Percentiles rank a stretch among this genome's conserved stretches.
Evolutionary conservation across 1,284 basidiomycete species (phyloP).

Genomic region (Fomitopsis palustris): DNA sequence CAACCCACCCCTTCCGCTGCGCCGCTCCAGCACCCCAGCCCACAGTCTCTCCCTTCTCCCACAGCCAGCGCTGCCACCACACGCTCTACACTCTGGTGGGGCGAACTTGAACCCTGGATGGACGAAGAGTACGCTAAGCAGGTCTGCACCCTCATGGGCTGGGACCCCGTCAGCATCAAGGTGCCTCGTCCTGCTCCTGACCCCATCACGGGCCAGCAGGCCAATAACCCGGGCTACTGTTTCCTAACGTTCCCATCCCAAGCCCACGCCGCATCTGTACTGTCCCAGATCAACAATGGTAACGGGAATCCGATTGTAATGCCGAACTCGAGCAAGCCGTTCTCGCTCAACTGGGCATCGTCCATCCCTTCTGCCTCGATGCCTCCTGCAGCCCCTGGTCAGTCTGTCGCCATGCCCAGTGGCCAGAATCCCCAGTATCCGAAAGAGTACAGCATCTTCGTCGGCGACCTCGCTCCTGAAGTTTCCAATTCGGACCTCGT

Average conservation of each 20-base stretch:
- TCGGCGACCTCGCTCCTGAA: conserved; percentile 86
- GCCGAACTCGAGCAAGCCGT: conserved; percentile 75
- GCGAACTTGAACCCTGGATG: conserved; percentile 87
- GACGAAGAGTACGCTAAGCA: conserved; percentile 86
- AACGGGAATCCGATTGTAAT: conserved; percentile 53
- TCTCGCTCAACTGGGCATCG: conserved; percentile 80
- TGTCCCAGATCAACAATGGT: conserved; percentile 60
- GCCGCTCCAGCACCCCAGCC: conserved; percentile 20
- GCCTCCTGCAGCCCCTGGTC: conserved; percentile 32
- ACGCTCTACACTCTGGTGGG: conserved; percentile 65
- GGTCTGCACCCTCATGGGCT: conserved; percentile 75
- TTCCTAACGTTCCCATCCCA: conserved; percentile 81
- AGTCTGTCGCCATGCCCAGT: conserved; percentile 27
- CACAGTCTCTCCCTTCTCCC: conserved; percentile 25
- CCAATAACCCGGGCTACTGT: conserved; percentile 82
- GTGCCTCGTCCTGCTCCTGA: conserved; percentile 65
- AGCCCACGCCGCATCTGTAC: conserved; percentile 65
- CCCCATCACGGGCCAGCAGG: conserved; percentile 54
- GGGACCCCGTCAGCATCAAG: conserved; percentile 70
- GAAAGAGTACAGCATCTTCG: conserved; percentile 88
- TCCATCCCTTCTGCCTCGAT: conserved; percentile 46
- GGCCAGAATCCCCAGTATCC: conserved; percentile 54
- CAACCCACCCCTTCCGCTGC: conserved; percentile 20
- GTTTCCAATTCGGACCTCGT: conserved; percentile 88
- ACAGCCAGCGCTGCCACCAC: conserved; percentile 19